phyloP scores from a whole-genome alignment of 2,329 filamentous ascomycete genomes.

The Colletotrichum lini region DNA sequence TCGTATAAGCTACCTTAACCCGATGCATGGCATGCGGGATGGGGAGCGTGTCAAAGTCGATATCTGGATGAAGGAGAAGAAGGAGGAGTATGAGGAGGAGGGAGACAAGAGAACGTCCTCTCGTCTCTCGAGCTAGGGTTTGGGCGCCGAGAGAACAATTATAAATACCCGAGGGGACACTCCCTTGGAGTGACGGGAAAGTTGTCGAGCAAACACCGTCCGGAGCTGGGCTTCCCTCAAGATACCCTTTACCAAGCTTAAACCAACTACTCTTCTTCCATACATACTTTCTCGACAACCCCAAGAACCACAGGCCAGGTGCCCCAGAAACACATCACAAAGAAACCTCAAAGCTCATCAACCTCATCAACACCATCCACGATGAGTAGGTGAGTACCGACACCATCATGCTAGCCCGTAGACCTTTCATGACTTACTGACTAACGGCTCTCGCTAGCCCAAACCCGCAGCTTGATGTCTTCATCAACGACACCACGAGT shows the following conservation, averaged over 20 bases:
- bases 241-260: not conserved
- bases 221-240: slow-evolving; percentile 11
- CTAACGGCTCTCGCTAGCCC: not conserved
- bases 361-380: not conserved
- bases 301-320: not conserved
- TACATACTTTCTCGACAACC: not conserved
- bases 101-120: not conserved
- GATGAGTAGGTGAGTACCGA: not conserved
- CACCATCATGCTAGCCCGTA: too few species aligned
- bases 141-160: not conserved
- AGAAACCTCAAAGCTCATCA: too few species aligned
- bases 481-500: not conserved
- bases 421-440: not conserved
- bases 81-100: not conserved
- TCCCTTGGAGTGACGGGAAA: not conserved
- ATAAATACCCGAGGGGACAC: slow-evolving; percentile 12
- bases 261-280: not conserved
- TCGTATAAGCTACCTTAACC: not conserved
- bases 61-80: too few species aligned
- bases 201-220: not conserved
- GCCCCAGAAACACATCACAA: not conserved
- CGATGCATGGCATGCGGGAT: not conserved
- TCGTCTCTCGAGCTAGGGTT: not conserved
- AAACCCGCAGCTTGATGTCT: not conserved
- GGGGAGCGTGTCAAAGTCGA: too few species aligned